phyloP scores from a whole-genome alignment of 2,329 filamentous ascomycete genomes.

The Colletotrichum navitas region DNA sequence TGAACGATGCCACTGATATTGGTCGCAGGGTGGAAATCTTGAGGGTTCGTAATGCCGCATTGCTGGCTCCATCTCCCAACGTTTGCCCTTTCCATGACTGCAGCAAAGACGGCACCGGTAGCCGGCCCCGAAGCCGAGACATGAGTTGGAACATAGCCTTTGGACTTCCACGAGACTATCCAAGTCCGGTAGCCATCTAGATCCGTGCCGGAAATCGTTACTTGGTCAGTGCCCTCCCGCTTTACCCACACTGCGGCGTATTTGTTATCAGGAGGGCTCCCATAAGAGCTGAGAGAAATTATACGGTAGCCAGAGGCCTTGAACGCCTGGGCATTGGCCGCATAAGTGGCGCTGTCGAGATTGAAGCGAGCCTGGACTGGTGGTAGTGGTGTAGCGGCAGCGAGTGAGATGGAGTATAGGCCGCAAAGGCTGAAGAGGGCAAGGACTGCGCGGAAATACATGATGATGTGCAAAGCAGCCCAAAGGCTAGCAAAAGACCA shows the following conservation, averaged over 20 bases:
- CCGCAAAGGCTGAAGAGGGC: background rate
- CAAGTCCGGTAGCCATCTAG: too few relatives aligned
- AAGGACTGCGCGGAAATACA: background rate
- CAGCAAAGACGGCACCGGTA: conserved; percentile 37
- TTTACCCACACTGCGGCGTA: conserved; percentile 42
- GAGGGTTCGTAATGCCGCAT: too few relatives aligned
- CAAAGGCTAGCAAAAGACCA: too few relatives aligned
- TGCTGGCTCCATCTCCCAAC: too few relatives aligned
- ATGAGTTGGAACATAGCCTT: conserved; percentile 41
- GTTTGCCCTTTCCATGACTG: conserved; percentile 43
- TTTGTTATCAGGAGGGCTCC: conserved; percentile 10
- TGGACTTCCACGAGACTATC: too few relatives aligned
- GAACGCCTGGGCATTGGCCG: conserved; percentile 21
- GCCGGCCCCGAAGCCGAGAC: conserved; percentile 39
- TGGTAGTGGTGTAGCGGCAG: background rate
- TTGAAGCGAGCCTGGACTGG: conserved; percentile 26
- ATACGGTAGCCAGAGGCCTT: conserved; percentile 36
- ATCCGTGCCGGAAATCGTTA: conserved; percentile 37
- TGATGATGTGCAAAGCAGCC: too few relatives aligned
- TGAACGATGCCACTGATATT: conserved; percentile 10
- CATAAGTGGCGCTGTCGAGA: conserved; percentile 24
- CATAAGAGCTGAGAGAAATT: conserved; percentile 42
- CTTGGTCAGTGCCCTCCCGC: conserved; percentile 4
- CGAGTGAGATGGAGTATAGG: background rate
- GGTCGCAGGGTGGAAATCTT: conserved; percentile 10